A percentile compares a stretch with the other conserved stretches of the same genome.
phyloP scores from a whole-genome alignment of 495 filamentous ascomycete species.

The Penicillium bovifimosum region DNA sequence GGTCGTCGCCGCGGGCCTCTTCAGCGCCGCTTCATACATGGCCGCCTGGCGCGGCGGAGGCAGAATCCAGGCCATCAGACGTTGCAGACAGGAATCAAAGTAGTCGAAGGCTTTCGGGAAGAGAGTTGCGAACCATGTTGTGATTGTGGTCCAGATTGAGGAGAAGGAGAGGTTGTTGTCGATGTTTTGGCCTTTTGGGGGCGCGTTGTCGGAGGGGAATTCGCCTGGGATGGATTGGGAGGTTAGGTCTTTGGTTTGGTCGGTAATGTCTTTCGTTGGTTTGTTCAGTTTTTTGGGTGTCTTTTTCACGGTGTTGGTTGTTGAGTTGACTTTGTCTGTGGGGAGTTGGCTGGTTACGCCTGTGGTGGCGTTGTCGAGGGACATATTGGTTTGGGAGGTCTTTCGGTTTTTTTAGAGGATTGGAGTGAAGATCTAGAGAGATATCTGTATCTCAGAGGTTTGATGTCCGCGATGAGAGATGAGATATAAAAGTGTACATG shows the following conservation, averaged over 20 bases:
- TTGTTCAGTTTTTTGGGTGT: constrained; percentile 14
- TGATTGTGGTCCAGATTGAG: constrained; percentile 11
- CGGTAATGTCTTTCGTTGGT: constrained; percentile 19
- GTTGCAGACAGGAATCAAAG: constrained; percentile 25
- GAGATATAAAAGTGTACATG: too few species aligned
- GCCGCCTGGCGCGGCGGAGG: constrained; percentile 27
- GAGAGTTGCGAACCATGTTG: constrained; percentile 12
- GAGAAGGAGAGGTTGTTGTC: constrained; percentile 19
- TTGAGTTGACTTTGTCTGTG: constrained; percentile 11
- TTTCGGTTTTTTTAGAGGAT: background rate
- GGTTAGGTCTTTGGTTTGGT: constrained; percentile 16
- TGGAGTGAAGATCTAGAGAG: background rate
- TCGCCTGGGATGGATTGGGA: constrained; percentile 26
- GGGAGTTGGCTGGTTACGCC: constrained; percentile 20
- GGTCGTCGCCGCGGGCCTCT: constrained; percentile 28
- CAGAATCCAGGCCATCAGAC: constrained; percentile 24
- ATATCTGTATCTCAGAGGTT: background rate
- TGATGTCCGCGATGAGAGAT: too few species aligned
- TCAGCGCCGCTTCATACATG: constrained; percentile 29
- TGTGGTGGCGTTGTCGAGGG: constrained; percentile 25
- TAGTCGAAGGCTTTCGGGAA: constrained; percentile 25
- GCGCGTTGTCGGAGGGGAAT: constrained; percentile 28
- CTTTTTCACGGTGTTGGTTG: constrained; percentile 15
- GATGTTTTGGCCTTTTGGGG: constrained; percentile 12
- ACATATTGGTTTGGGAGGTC: constrained; percentile 15